Conservation (phyloP, 805 yeast species). For the Candida ulmi region DNA sequence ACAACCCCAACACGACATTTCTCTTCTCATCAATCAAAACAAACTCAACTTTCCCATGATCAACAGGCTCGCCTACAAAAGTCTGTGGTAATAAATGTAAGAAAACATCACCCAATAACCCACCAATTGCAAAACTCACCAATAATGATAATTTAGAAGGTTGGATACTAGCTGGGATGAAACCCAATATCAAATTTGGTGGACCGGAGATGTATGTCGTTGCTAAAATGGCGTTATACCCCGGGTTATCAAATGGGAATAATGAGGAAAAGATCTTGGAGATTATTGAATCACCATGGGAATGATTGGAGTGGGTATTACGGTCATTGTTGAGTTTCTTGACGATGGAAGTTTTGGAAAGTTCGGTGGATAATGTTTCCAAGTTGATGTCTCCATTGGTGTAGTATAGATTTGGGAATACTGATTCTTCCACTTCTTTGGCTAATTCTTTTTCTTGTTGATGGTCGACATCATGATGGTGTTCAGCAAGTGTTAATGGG, state of each 20-base stretch:
- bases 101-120: constrained; percentile 69
- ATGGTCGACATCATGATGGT: too few species aligned
- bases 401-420: constrained; percentile 19
- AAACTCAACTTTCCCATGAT: constrained; percentile 34
- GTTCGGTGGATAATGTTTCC: constrained; percentile 25
- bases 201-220: constrained; percentile 60
- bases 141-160: constrained; percentile 45
- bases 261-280: constrained; percentile 35
- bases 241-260: constrained; percentile 50
- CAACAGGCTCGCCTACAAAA: constrained; percentile 46
- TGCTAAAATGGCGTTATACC: constrained; percentile 57
- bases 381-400: constrained; percentile 39
- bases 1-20: constrained; percentile 44
- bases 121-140: constrained; percentile 73
- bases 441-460: neutral
- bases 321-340: constrained; percentile 14
- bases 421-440: neutral
- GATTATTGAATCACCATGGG: constrained; percentile 25
- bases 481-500: neutral
- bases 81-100: constrained; percentile 68
- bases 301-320: neutral
- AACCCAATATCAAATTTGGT: constrained; percentile 50
- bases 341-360: constrained; percentile 35
- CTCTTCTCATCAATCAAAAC: constrained; percentile 47
- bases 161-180: constrained; percentile 51